Evolutionary conservation across 768 basidiomycete species (phyloP).

Genomic region (Saitozyma sp.): DNA sequence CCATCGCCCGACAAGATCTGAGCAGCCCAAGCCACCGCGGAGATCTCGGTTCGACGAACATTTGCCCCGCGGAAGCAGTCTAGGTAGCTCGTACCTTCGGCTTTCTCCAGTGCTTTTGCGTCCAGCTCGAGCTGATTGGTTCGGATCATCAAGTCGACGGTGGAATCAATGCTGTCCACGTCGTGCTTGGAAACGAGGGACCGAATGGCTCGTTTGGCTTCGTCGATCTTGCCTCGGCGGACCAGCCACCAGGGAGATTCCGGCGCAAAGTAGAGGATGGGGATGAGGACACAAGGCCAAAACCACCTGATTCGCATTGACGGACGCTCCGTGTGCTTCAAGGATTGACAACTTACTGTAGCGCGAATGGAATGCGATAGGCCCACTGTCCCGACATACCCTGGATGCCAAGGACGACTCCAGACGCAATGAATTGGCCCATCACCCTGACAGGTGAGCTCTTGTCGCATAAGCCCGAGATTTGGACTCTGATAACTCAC

Average conservation of each 20-base stretch:
- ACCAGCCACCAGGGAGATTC: slow-evolving; percentile 11
- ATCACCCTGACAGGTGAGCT: slow-evolving; percentile 19
- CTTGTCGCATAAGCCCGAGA: background rate
- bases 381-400: background rate
- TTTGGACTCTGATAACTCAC: slow-evolving; percentile 10
- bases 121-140: slow-evolving; percentile 9
- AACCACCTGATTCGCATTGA: slow-evolving; percentile 17
- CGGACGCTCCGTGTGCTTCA: no score
- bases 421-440: background rate
- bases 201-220: slow-evolving; percentile 1
- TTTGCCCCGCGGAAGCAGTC: slow-evolving; percentile 30
- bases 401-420: background rate
- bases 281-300: background rate
- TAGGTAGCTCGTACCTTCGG: slow-evolving; percentile 25
- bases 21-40: slow-evolving; percentile 11
- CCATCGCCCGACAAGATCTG: slow-evolving; percentile 32
- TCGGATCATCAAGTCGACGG: background rate
- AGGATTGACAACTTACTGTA: slow-evolving; percentile 23
- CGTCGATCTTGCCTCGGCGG: background rate
- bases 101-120: background rate
- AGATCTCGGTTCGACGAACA: slow-evolving; percentile 32
- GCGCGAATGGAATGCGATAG: slow-evolving; percentile 7
- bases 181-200: background rate
- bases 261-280: slow-evolving; percentile 4
- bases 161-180: background rate